phyloP scores from a whole-genome alignment of 371 early-diverging fungal genomes.

The Rhizopus sp. region DNA sequence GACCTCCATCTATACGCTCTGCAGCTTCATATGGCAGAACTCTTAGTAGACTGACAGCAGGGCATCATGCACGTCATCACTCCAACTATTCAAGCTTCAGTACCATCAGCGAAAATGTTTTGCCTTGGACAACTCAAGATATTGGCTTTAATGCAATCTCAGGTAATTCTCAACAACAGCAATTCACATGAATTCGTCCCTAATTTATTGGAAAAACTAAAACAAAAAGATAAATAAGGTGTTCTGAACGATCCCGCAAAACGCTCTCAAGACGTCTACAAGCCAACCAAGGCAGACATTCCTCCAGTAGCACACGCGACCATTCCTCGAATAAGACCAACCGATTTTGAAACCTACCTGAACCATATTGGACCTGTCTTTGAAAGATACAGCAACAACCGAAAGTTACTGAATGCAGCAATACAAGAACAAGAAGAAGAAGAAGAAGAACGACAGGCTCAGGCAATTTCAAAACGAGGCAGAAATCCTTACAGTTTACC shows the following conservation, averaged over 20 bases:
- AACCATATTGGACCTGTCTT: conserved; percentile 60
- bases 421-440: conserved; percentile 4
- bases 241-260: conserved; percentile 64
- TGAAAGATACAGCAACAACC: conserved; percentile 61
- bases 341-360: conserved; percentile 72
- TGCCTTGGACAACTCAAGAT: conserved; percentile 66
- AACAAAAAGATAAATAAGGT: conserved; percentile 28
- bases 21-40: conserved; percentile 43
- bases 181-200: neutral
- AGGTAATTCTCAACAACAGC: conserved; percentile 22
- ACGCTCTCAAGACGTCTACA: conserved; percentile 39
- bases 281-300: conserved; percentile 63
- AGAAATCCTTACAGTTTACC: conserved; percentile 69
- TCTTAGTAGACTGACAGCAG: conserved; percentile 24
- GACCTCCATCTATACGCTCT: conserved; percentile 46
- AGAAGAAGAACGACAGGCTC: conserved; percentile 13
- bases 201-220: conserved; percentile 1
- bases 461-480: conserved; percentile 19
- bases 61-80: conserved; percentile 49
- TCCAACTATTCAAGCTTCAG: conserved; percentile 60
- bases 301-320: conserved; percentile 69
- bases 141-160: conserved; percentile 67
- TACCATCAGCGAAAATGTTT: conserved; percentile 62
- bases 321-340: conserved; percentile 60
- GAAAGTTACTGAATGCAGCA: conserved; percentile 24